Evolutionary conservation across 768 basidiomycete genomes (phyloP).

Genomic region (Lentinula guzmanii): DNA sequence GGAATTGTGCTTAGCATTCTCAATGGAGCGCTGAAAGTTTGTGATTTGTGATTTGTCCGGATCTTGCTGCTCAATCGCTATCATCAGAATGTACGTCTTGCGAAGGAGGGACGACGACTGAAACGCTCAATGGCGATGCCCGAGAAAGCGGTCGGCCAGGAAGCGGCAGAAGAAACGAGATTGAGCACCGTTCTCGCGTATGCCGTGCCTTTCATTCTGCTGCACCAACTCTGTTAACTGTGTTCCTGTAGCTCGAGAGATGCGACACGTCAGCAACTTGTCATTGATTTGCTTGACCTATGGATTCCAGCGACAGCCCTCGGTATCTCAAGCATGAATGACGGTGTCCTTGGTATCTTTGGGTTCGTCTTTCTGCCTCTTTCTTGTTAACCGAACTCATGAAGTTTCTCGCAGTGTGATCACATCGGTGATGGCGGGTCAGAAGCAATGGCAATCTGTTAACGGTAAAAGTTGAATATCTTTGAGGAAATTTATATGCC

Average conservation of each 20-base stretch:
- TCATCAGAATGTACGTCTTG: conserved; percentile 51
- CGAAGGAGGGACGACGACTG: conserved; percentile 52
- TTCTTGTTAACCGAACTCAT: background rate
- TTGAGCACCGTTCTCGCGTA: conserved; percentile 52
- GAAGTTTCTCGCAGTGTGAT: conserved; percentile 40
- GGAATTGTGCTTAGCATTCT: conserved; percentile 80
- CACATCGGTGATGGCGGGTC: conserved; percentile 65
- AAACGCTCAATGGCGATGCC: conserved; percentile 37
- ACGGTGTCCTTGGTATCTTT: conserved; percentile 78
- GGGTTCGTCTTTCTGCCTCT: conserved; percentile 50
- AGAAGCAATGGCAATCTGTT: conserved; percentile 59
- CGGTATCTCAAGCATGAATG: conserved; percentile 70
- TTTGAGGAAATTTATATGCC: background rate
- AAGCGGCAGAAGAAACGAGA: conserved; percentile 60
- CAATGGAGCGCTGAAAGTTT: conserved; percentile 64
- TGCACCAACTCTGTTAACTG: conserved; percentile 7
- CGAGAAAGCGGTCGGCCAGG: conserved; percentile 65
- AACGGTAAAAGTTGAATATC: conserved; percentile 30
- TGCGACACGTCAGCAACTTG: conserved; percentile 70
- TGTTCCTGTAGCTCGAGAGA: conserved; percentile 45
- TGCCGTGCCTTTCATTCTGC: conserved; percentile 16
- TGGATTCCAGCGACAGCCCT: conserved; percentile 87
- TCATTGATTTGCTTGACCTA: conserved; percentile 80
- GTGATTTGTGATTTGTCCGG: background rate
- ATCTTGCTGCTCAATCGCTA: background rate